These are phyloP conservation scores for Chrysopogon serrulatus DNA, from an alignment of 176 grass and related monocot genomes.

Conservation along the genomic window DNA sequence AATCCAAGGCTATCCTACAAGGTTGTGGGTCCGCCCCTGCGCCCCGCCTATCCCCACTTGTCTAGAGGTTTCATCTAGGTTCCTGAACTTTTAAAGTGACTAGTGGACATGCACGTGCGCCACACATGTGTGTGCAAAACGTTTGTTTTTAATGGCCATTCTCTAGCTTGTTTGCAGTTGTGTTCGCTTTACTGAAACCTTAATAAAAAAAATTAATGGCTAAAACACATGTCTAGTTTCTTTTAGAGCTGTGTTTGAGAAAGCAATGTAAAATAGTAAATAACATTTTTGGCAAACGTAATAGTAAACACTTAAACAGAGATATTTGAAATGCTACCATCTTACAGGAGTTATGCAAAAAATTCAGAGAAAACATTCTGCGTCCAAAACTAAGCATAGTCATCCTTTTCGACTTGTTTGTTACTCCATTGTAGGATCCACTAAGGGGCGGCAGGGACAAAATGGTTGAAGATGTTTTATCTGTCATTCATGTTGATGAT, in stretches of 20 bases:
- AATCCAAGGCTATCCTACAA: too few relatives aligned
- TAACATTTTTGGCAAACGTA: too few relatives aligned
- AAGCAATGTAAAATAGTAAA: neutral
- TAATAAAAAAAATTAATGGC: neutral
- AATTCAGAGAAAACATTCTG: neutral
- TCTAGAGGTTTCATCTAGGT: too few relatives aligned
- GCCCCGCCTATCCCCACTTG: too few relatives aligned
- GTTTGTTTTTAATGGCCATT: too few relatives aligned
- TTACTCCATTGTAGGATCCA: conserved; percentile 63
- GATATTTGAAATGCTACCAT: too few relatives aligned
- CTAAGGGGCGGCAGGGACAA: conserved; percentile 91
- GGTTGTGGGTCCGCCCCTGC: too few relatives aligned
- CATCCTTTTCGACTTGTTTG: neutral
- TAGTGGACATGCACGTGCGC: too few relatives aligned
- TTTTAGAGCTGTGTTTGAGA: neutral
- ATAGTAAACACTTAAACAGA: too few relatives aligned
- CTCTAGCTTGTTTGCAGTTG: too few relatives aligned
- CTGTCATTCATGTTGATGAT: conserved; percentile 56
- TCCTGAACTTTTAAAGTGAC: too few relatives aligned
- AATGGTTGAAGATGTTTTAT: conserved; percentile 72
- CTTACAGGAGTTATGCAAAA: neutral
- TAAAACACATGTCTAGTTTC: neutral
- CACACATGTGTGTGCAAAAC: too few relatives aligned
- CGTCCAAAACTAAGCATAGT: neutral
- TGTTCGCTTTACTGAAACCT: neutral